These are phyloP conservation scores for Phylloporus sp. DNA, from an alignment of 768 basidiomycete genomes.

Conservation along the genomic window DNA sequence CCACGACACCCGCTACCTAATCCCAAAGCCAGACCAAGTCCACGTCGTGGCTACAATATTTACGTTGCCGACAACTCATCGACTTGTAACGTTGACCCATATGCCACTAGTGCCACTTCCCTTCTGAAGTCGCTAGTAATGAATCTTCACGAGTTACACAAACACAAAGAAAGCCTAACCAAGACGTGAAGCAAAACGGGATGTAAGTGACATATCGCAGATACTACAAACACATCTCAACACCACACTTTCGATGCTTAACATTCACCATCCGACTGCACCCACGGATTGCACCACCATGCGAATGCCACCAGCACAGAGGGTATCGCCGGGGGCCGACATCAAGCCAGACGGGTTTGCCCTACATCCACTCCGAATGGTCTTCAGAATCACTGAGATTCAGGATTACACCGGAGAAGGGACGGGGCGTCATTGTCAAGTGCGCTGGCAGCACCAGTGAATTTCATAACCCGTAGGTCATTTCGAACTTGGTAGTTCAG, in stretches of 20 bases:
- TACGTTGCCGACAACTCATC: too few relatives aligned
- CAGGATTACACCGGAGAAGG: constrained; percentile 58
- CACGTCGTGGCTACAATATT: too few relatives aligned
- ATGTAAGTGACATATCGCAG: not conserved
- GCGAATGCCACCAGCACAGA: not conserved
- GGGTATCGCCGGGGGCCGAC: not conserved
- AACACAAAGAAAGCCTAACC: not conserved
- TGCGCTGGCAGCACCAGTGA: constrained; percentile 86
- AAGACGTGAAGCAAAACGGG: not conserved
- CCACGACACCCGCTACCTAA: too few relatives aligned
- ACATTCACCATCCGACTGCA: not conserved
- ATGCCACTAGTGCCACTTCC: too few relatives aligned
- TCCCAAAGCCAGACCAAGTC: too few relatives aligned
- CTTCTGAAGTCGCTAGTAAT: not conserved
- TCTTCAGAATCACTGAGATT: constrained; percentile 43
- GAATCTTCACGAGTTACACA: not conserved
- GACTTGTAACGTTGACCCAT: not conserved
- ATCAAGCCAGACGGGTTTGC: not conserved
- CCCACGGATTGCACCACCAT: not conserved
- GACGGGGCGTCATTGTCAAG: constrained; percentile 67
- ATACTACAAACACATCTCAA: not conserved
- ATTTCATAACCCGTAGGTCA: constrained; percentile 67
- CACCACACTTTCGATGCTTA: not conserved
- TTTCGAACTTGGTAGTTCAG: not conserved
- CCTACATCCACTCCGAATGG: constrained; percentile 17